Base-by-base conservation (phyloP, 1,139 yeast species). In the Taphrina deformans region DNA sequence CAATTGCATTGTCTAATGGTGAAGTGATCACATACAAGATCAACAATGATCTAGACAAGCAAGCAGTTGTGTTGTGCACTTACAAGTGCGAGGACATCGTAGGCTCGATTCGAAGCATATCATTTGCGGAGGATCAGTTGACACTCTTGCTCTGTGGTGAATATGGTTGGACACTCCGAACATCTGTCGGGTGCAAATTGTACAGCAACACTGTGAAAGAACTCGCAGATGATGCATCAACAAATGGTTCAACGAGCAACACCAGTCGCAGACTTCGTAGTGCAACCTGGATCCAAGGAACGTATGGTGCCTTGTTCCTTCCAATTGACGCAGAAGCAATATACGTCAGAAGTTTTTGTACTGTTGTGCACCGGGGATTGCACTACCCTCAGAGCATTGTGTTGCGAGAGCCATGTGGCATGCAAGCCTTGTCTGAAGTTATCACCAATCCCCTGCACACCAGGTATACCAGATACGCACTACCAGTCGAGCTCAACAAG, bases 101-200 rank as follows among this genome's bases (percentile, higher is more conserved):
- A 7, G 58, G 58, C 14, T 7, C 58, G 3, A 2, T 38, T 3
- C 29, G 58, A 23, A 53, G 58, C 38, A n/a, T 53, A n/a, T 9
- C 14, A 6, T 53, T 18, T 14, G 35, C 58, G 9, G 14, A 18
- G 2, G 58, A 53, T 24, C 45, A 41, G 5, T 14, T 21, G n/a
- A 38, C 45, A 6, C 45, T 53, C 16, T 41, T 53, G 24, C 6
- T 53, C 14, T 53, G 58, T 38, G 35, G 58, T 24, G 58, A 53
- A 18, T 23, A n/a, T 24, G 58, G 58, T 10, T 53, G 48, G 48
- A 44, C 48, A 3, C 48, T 44, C 4, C 5, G 10, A 5, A 9
- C 48, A 12, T 21, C 48, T 21, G 18, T 44, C n/a, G 48, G 48
- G 5, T 21, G n/a, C 27, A 44, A 44, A n/a, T 2, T 18, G n/a